Conservation (phyloP, 768 basidiomycete species). For the Russula foetens region DNA sequence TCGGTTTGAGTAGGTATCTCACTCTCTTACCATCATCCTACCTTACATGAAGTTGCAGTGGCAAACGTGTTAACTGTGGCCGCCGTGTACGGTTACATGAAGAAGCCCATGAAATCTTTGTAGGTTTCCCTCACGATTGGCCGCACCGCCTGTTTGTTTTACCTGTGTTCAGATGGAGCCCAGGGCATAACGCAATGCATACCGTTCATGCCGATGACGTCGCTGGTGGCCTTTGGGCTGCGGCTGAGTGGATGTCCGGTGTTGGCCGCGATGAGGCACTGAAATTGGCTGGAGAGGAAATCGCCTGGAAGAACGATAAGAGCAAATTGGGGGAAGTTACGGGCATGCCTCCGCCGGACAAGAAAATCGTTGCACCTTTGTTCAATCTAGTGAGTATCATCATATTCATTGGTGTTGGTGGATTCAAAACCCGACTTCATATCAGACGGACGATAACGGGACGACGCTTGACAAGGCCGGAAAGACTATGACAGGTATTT, state of each 20-base stretch:
- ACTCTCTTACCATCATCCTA: not conserved
- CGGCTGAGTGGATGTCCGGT: constrained; percentile 64
- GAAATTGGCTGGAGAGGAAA: constrained; percentile 54
- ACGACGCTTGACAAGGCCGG: constrained; percentile 62
- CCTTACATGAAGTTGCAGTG: constrained; percentile 34
- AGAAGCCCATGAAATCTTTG: constrained; percentile 83
- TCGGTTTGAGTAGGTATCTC: constrained; percentile 33
- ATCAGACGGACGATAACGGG: constrained; percentile 67
- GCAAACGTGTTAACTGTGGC: constrained; percentile 65
- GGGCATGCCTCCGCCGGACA: constrained; percentile 48
- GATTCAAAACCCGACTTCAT: constrained; percentile 2
- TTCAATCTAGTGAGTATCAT: constrained; percentile 61
- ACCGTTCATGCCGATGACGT: constrained; percentile 76
- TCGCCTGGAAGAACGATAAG: constrained; percentile 64
- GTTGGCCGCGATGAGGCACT: constrained; percentile 60
- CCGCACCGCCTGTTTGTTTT: not conserved
- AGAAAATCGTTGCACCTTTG: constrained; percentile 60
- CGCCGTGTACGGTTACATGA: constrained; percentile 72
- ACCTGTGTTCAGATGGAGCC: constrained; percentile 52
- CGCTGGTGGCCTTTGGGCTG: constrained; percentile 69
- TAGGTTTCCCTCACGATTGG: constrained; percentile 30
- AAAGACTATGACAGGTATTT: constrained; percentile 57
- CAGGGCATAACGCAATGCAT: constrained; percentile 65
- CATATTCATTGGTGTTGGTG: not conserved
- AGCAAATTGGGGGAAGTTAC: constrained; percentile 54